phyloP scores from a whole-genome alignment of 495 filamentous ascomycete genomes.

The Letharia lupina region DNA sequence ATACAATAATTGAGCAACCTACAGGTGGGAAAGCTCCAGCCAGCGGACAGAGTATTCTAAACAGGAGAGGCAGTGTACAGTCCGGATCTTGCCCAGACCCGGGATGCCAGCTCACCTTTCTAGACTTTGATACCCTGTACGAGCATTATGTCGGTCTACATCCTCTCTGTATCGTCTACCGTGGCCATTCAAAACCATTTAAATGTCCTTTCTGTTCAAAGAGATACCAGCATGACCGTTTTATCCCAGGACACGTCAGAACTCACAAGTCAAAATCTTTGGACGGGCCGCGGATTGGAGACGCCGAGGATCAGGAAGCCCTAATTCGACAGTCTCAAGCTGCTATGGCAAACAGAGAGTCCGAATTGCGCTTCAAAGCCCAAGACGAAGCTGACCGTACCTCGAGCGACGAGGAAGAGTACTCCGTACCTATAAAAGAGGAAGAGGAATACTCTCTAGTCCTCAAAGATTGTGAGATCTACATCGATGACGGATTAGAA shows the following conservation, averaged over 20 bases:
- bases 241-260: conserved; percentile 8
- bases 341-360: neutral
- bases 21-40: neutral
- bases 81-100: conserved; percentile 7
- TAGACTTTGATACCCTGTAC: neutral
- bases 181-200: conserved; percentile 7
- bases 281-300: neutral
- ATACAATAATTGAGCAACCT: neutral
- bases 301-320: conserved; percentile 2
- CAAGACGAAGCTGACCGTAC: neutral
- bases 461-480: neutral
- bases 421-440: neutral
- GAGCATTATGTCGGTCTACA: conserved; percentile 7
- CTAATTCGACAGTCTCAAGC: neutral
- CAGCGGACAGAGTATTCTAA: neutral
- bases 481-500: neutral
- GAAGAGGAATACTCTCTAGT: neutral
- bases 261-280: conserved; percentile 9
- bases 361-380: neutral
- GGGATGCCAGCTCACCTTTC: conserved; percentile 5
- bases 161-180: conserved; percentile 5
- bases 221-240: neutral
- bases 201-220: conserved; percentile 10
- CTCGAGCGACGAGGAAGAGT: neutral
- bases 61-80: neutral